These are phyloP conservation scores for Blastosporella zonata DNA, from an alignment of 1,284 basidiomycete genomes.

Conservation along the genomic window DNA sequence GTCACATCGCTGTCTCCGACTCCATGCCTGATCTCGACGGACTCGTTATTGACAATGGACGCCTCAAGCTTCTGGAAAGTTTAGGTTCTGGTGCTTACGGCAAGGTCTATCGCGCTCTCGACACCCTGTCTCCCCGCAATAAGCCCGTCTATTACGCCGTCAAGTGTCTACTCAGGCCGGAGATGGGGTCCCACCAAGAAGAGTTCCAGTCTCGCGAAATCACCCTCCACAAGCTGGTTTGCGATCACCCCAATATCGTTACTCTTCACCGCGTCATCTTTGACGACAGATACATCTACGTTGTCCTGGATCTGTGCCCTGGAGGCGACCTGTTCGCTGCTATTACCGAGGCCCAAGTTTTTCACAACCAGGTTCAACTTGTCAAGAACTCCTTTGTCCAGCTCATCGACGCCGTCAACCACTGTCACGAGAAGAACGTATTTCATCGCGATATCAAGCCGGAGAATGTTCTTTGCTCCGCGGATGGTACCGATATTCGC, in stretches of 20 bases:
- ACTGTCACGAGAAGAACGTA: constrained; percentile 67
- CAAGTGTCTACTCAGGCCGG: constrained; percentile 50
- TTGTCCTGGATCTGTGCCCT: constrained; percentile 59
- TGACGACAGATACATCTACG: constrained; percentile 48
- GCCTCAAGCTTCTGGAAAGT: constrained; percentile 60
- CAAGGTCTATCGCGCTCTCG: constrained; percentile 74
- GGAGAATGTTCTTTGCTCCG: constrained; percentile 79
- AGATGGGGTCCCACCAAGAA: constrained; percentile 32
- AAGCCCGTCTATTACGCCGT: constrained; percentile 58
- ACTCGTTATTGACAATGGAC: constrained; percentile 47
- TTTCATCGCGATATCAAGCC: constrained; percentile 90
- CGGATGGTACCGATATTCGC: constrained; percentile 54
- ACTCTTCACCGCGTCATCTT: constrained; percentile 75
- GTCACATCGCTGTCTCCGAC: constrained; percentile 32
- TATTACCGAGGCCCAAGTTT: constrained; percentile 43
- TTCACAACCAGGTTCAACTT: constrained; percentile 48
- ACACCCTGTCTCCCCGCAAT: constrained; percentile 35
- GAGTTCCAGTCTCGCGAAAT: constrained; percentile 42
- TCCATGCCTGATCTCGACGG: constrained; percentile 50
- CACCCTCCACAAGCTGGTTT: constrained; percentile 70
- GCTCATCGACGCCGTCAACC: constrained; percentile 77
- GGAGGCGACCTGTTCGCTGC: constrained; percentile 56
- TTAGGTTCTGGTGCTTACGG: constrained; percentile 81
- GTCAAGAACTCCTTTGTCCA: constrained; percentile 68
- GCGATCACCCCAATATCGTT: constrained; percentile 71